Base-by-base conservation (phyloP, 345 rosid species). In the Pistacia vera region DNA sequence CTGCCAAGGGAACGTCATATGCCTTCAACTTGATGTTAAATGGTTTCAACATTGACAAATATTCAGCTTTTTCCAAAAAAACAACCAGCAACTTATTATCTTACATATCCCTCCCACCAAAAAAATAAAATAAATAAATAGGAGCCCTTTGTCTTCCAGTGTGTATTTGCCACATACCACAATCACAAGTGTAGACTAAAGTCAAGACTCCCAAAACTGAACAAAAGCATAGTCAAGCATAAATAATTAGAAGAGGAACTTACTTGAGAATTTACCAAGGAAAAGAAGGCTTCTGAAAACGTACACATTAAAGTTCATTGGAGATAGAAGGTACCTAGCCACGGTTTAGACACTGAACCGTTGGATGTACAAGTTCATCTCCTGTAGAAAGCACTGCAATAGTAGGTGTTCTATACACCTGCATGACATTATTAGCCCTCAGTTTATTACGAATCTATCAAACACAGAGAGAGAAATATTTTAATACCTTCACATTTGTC, bases 371-470 rank as follows among this genome's bases (percentile, higher is more conserved):
- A 81, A 96, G 94, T 85, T 96, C 98, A 54, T 96, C 98, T 68
- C 98, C 98, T 28, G 99, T 90, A 69, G 99, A 96, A 83, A 96
- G 98, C 79, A 96, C 87, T 64, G 91, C 97, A 79, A 96, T 82
- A 36, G 83, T 87, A 75, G 99, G 98, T 68, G 82, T 79, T 61
- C 92, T 90, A 82, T 89, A 91, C 65, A 93, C 92, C 99, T 96
- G 85, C 77, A 83, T 7, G 75, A 60, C 66, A 76, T 60, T 68
- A 66, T 41, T 63, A 70, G 54, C 48, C 46, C 25, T 75, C 44
- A 68, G 79, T 60, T 46, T 64, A 17, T 20, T 58, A 38, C 54
- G 70, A 51, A 38, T 79, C 44, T 68, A 76, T 18, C 30, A 79
- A 60, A 68, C 33, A 69, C 25, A 81, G 78, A 75, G 68, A 60